Base-by-base conservation (phyloP, 768 basidiomycete genomes). In the Mycena pura region DNA sequence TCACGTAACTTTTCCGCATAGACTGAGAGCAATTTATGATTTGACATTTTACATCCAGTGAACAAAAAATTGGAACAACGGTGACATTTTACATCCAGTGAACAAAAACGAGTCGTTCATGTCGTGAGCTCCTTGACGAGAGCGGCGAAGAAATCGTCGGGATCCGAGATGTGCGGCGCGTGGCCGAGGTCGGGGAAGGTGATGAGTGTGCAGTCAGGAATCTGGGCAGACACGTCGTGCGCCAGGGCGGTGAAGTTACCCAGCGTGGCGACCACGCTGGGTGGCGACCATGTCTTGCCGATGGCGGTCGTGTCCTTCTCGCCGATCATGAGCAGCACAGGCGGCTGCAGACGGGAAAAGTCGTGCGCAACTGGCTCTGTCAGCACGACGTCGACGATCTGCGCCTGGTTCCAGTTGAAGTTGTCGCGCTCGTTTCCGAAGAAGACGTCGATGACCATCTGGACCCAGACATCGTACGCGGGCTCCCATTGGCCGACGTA, bases 261-360 rank as follows among this genome's bases (percentile, higher is more conserved):
- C 34, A 58, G 48, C 27, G 41, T 58, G 17, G 57, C 57, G 24
- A 25, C 47, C 22, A 58, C 57, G 13, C 27, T 29, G n/a, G 57
- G 47, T 15, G 57, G 57, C 7, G 47, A 14, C 57, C 57, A 58
- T 17, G 46, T 13, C 31, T 58, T 58, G 14, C 57, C 57, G 41
- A 58, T 58, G 39, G 57, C 57, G n/a, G 57, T 58, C 24, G 48
- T 50, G 31, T 58, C 57, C 22, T 50, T 40, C 48, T 58, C 47
- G 14, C 57, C 57, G 13, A 58, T 58, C 40, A 58, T 49, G n/a
- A 58, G 57, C 39, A 58, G 48, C 57, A 44, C 24, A 9, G n/a
- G 57, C 38, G 57, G 57, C 2, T 15, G 39, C 17, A 58, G 19
- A 15, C 29, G 29, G 29, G 41, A 39, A 34, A 58, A 58, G 4